A percentile compares a stretch with the other conserved stretches of the same genome.
Conservation (phyloP, 441 rosid species). For the Euphorbia corollata region DNA sequence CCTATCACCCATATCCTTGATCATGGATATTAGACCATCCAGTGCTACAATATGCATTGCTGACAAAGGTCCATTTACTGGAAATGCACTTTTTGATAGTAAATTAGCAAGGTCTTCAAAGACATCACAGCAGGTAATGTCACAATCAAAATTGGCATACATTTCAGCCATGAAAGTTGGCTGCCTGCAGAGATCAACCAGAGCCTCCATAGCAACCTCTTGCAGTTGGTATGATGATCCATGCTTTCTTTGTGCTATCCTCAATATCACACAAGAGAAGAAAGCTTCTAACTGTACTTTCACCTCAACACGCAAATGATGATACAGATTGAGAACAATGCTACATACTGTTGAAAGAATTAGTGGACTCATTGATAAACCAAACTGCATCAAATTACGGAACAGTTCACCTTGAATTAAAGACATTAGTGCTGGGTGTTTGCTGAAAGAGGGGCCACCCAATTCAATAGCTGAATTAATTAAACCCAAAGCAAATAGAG, state of each 20-base stretch:
- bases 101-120: slow-evolving; percentile 78
- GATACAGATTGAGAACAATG: slow-evolving; percentile 80
- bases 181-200: slow-evolving; percentile 88
- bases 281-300: slow-evolving; percentile 93
- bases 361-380: slow-evolving; percentile 83
- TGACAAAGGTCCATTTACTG: slow-evolving; percentile 74
- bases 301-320: slow-evolving; percentile 65
- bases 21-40: slow-evolving; percentile 69
- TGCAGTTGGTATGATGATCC: slow-evolving; percentile 82
- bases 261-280: slow-evolving; percentile 77
- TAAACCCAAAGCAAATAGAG: slow-evolving; percentile 86
- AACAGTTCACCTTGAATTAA: slow-evolving; percentile 79
- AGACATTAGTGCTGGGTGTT: slow-evolving; percentile 55
- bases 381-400: slow-evolving; percentile 78
- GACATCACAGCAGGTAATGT: slow-evolving; percentile 72
- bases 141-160: slow-evolving; percentile 89
- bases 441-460: slow-evolving; percentile 60
- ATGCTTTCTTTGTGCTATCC: slow-evolving; percentile 72
- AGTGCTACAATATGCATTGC: slow-evolving; percentile 83
- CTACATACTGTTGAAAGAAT: slow-evolving; percentile 84
- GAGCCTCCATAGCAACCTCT: slow-evolving; percentile 94
- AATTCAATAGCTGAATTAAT: slow-evolving; percentile 83
- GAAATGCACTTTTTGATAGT: slow-evolving; percentile 83
- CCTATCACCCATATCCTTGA: slow-evolving; percentile 75
- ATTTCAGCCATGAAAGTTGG: slow-evolving; percentile 69